These are phyloP conservation scores for Tinospora cordifolia DNA, from an alignment of 164 flowering plant species.

Conservation along the genomic window DNA sequence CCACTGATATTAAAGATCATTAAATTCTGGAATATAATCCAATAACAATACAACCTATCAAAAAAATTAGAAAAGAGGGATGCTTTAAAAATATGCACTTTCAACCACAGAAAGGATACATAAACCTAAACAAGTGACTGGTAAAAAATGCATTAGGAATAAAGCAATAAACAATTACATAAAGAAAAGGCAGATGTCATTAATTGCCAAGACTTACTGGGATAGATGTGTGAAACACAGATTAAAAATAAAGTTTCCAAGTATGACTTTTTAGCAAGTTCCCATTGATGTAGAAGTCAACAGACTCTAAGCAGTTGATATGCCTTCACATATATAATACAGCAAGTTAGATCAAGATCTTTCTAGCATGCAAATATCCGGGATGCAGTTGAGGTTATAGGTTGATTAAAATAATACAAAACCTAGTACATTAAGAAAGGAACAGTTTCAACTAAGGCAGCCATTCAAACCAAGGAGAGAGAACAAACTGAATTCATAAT, in stretches of 20 bases:
- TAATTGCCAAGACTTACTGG: neutral
- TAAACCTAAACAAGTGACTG: neutral
- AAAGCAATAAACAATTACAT: neutral
- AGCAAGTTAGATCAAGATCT: neutral
- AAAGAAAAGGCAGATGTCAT: neutral
- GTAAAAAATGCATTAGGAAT: neutral
- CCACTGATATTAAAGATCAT: conserved; percentile 21
- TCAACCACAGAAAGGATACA: neutral
- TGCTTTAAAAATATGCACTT: conserved; percentile 1
- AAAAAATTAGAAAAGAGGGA: neutral
- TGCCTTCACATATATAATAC: neutral
- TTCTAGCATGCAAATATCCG: neutral
- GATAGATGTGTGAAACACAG: neutral
- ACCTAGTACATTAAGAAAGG: too few relatives aligned
- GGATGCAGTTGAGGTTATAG: neutral
- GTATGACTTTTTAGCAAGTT: neutral
- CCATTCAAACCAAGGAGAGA: too few relatives aligned
- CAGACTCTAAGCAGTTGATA: neutral
- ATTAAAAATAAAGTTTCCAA: neutral
- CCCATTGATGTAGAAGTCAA: neutral
- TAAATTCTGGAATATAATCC: conserved; percentile 5
- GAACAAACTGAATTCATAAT: too few relatives aligned
- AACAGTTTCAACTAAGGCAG: too few relatives aligned
- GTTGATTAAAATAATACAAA: neutral
- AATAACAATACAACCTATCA: neutral